Conservation (phyloP, 202 grass and related monocot species). For the Dendrocalamus latiflorus region DNA sequence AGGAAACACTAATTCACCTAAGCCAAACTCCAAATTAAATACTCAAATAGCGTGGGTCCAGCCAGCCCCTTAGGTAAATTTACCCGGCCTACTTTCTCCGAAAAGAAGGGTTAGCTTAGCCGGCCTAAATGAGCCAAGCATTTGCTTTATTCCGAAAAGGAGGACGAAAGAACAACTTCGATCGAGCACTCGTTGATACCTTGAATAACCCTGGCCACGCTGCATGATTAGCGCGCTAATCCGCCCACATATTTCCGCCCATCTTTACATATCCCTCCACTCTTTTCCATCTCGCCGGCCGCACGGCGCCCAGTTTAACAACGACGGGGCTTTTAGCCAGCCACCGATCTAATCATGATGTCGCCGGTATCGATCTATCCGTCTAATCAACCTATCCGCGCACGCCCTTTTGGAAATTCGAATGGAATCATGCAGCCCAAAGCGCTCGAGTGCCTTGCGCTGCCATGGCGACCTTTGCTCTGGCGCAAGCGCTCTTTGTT, state of each 20-base stretch:
- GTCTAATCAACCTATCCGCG: conserved; percentile 7
- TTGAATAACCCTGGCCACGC: conserved; percentile 1
- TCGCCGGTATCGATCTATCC: background rate
- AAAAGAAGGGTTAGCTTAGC: conserved; percentile 29
- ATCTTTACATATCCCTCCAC: background rate
- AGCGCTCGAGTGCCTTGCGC: background rate
- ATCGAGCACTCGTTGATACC: conserved; percentile 24
- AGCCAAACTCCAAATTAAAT: background rate
- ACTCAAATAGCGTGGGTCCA: conserved; percentile 33
- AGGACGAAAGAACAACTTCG: conserved; percentile 24
- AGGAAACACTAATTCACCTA: background rate
- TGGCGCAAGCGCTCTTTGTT: background rate
- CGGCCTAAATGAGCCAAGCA: conserved; percentile 40
- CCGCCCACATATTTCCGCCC: background rate
- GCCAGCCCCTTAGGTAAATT: background rate
- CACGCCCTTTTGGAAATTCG: conserved; percentile 8
- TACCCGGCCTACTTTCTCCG: conserved; percentile 17
- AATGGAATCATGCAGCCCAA: background rate
- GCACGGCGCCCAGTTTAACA: conserved; percentile 29
- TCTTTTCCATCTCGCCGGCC: background rate
- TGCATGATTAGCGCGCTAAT: conserved; percentile 37
- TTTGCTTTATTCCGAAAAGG: conserved; percentile 30
- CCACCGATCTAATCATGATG: conserved; percentile 19
- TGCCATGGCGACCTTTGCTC: background rate
- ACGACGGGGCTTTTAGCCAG: conserved; percentile 16